A percentile compares a stretch with the other conserved stretches of the same genome.
phyloP scores from a whole-genome alignment of 2,329 filamentous ascomycete genomes.

The Aspergillus versicolor region DNA sequence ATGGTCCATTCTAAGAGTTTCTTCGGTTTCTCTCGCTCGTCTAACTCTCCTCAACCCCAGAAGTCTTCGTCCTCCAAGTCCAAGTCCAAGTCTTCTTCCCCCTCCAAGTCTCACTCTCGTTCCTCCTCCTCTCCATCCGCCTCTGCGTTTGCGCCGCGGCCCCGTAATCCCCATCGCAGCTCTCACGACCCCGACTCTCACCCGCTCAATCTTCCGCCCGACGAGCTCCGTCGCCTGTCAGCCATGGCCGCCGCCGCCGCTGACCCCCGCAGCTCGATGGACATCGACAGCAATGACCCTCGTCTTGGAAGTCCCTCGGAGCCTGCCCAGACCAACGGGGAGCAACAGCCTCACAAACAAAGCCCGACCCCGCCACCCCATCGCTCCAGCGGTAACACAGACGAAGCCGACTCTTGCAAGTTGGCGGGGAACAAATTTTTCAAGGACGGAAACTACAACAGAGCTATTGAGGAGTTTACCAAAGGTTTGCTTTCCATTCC shows the following conservation, averaged over 20 bases:
- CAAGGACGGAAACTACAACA: constrained; percentile 86
- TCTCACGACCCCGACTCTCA: constrained; percentile 64
- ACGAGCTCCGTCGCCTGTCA: constrained; percentile 77
- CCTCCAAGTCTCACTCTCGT: constrained; percentile 24
- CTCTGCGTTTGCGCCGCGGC: constrained; percentile 23
- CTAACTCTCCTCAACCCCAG: constrained; percentile 7
- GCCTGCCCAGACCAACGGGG: constrained; percentile 24
- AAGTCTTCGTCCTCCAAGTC: constrained; percentile 16
- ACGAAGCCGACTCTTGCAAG: constrained; percentile 91
- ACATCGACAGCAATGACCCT: constrained; percentile 66
- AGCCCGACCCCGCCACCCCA: constrained; percentile 50
- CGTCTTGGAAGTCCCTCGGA: constrained; percentile 55
- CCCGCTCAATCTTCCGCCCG: constrained; percentile 85
- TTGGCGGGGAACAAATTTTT: constrained; percentile 93
- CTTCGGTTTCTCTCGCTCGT: constrained; percentile 39
- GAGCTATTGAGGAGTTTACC: constrained; percentile 88
- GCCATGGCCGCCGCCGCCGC: constrained; percentile 52
- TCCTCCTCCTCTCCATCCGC: constrained; percentile 31
- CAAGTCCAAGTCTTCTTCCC: constrained; percentile 19
- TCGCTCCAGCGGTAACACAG: constrained; percentile 52
- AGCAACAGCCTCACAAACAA: constrained; percentile 28
- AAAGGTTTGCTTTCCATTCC: constrained; percentile 65
- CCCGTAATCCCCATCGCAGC: constrained; percentile 26
- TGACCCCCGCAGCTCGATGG: constrained; percentile 63
- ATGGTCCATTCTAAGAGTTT: constrained; percentile 33